These are phyloP conservation scores for Pythium aphanidermatum DNA, from an alignment of 352 stramenopile species.

Conservation along the genomic window DNA sequence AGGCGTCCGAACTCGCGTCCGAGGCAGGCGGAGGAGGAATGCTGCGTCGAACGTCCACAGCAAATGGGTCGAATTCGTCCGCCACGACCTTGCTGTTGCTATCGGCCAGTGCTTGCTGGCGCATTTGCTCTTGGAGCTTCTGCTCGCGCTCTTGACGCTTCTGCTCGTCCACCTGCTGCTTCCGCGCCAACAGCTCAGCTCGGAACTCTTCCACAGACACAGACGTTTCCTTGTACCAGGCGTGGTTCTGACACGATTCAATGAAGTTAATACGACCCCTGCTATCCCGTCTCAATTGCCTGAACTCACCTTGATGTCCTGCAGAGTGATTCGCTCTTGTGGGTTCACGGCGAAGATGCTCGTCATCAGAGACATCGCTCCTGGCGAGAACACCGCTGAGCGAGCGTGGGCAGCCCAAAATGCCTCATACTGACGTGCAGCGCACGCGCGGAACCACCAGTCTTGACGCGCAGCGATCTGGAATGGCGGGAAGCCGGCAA, in stretches of 20 bases:
- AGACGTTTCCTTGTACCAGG: slow-evolving; percentile 52
- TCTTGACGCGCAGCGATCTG: slow-evolving; percentile 83
- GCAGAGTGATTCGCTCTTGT: slow-evolving; percentile 66
- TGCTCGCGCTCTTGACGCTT: slow-evolving; percentile 62
- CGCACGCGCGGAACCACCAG: slow-evolving; percentile 86
- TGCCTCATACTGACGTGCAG: slow-evolving; percentile 62
- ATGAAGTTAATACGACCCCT: neutral
- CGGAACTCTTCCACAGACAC: slow-evolving; percentile 36
- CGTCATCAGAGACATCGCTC: slow-evolving; percentile 65
- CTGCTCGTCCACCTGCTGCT: slow-evolving; percentile 60
- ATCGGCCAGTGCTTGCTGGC: slow-evolving; percentile 43
- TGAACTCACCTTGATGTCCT: slow-evolving; percentile 57
- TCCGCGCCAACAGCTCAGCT: slow-evolving; percentile 49
- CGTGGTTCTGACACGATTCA: slow-evolving; percentile 30
- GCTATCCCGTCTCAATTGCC: neutral
- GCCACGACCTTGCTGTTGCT: slow-evolving; percentile 29
- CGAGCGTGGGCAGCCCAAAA: slow-evolving; percentile 76
- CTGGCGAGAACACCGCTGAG: slow-evolving; percentile 63
- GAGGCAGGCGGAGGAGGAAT: slow-evolving; percentile 32
- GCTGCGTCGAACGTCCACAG: slow-evolving; percentile 33
- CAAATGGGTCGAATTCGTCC: slow-evolving; percentile 64
- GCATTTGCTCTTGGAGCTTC: slow-evolving; percentile 37
- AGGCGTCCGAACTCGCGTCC: slow-evolving; percentile 25
- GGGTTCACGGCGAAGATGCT: slow-evolving; percentile 68
- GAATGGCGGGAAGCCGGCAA: slow-evolving; percentile 90